Base-by-base conservation (phyloP, 2,329 filamentous ascomycete species). In the Phialophora macrospora region DNA sequence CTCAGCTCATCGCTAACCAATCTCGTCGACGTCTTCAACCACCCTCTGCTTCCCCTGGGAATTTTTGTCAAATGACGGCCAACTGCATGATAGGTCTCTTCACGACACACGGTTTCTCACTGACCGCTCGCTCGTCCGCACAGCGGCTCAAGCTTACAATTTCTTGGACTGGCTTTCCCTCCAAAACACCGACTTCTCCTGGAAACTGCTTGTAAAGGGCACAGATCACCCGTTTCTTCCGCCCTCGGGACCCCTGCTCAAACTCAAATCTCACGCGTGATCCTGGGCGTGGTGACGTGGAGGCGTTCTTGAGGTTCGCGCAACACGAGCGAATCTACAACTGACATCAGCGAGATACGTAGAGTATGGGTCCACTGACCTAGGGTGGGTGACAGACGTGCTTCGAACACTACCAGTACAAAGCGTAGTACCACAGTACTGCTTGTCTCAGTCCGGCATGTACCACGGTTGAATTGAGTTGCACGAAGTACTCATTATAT, bases 191-290 rank as follows among this genome's bases (percentile, higher is more conserved):
- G n/a, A 55, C 28, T 55, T 55, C 28, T 20, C 58, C 58, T 60
- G 34, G 51, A 49, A 60, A 54, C 30, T 60, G 17, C 38, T 14
- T 44, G n/a, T 38, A n/a, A 26, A 38, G n/a, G 22, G 46, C 48
- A 60, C 58, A 38, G 58, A 54, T n/a, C 58, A 48, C 56, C 28
- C 38, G 56, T 59, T 59, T 30, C 55, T 48, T 6, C 12, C 26
- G 12, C 22, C 17, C 38, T n/a, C 41, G 14, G 41, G 9, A 57
- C 24, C 41, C 56, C 28, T 59, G 56, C 49, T 22, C 48, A 28
- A 60, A 60, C 46, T 41, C 48, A 38, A 60, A 60, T 52, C 48
- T 24, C 20, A 52, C 46, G 58, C 30, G 32, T 30, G n/a, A 26
- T 44, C 14, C 46, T 60, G n/a, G 49, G 20, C 30, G 44, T 44